These are phyloP conservation scores for Lactarius pseudohatsudake DNA, from an alignment of 768 basidiomycete species.

Conservation along the genomic window DNA sequence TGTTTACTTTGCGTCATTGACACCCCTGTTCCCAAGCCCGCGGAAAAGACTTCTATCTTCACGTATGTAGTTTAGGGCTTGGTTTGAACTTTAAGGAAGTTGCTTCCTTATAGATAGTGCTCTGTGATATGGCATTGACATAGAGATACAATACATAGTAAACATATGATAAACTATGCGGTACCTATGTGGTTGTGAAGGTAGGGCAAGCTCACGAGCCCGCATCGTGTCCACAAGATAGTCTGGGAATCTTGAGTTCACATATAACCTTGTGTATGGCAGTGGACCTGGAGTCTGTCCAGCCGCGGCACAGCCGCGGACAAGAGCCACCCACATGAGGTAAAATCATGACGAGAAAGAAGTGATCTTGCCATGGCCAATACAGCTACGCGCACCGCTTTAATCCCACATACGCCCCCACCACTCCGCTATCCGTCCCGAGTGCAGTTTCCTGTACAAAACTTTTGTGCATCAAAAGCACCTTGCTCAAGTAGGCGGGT, in stretches of 20 bases:
- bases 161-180: too few species aligned
- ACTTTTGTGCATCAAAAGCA: constrained; percentile 66
- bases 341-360: background rate
- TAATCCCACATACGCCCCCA: constrained; percentile 50
- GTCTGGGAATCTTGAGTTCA: background rate
- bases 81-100: too few species aligned
- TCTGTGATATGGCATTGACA: too few species aligned
- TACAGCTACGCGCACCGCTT: constrained; percentile 7
- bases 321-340: background rate
- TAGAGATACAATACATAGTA: too few species aligned
- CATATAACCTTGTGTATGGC: background rate
- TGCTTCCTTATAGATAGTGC: too few species aligned
- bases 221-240: background rate
- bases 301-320: background rate
- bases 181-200: too few species aligned
- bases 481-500: constrained; percentile 41
- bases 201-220: too few species aligned
- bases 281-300: background rate
- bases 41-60: too few species aligned
- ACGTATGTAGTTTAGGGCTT: too few species aligned
- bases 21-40: too few species aligned
- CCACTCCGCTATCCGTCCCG: constrained; percentile 38
- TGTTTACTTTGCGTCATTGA: too few species aligned
- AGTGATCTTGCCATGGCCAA: background rate
- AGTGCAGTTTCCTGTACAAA: constrained; percentile 53